Evolutionary conservation across 2,329 filamentous ascomycete species (phyloP).

Genomic region (Talaromyces funiculosus): DNA sequence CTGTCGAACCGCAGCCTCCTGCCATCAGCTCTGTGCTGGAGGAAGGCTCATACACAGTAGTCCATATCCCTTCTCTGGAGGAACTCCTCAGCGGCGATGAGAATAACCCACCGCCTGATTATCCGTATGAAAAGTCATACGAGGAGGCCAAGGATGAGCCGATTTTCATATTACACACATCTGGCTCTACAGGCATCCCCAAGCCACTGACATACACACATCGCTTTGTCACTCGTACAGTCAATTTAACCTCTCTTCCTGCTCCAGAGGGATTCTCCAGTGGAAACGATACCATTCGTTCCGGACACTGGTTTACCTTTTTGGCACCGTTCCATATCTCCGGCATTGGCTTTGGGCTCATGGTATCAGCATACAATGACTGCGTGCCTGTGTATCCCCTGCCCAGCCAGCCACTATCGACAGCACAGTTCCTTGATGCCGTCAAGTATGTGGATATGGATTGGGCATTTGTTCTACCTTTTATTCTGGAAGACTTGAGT

Average conservation of each 20-base stretch:
- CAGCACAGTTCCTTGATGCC: constrained; percentile 5
- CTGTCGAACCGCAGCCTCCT: constrained; percentile 2
- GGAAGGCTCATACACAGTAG: neutral
- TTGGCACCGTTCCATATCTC: constrained; percentile 11
- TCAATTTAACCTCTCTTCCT: neutral
- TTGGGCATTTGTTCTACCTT: constrained; percentile 10
- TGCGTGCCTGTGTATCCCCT: constrained; percentile 3
- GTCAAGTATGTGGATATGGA: constrained; percentile 7
- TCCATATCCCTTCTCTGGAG: neutral
- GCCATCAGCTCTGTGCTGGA: neutral
- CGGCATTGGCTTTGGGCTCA: constrained; percentile 8
- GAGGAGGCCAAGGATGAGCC: constrained; percentile 32
- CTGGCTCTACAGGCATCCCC: constrained; percentile 7
- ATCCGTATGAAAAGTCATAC: constrained; percentile 34
- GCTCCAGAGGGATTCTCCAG: constrained; percentile 4
- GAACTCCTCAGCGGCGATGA: neutral
- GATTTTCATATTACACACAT: constrained; percentile 14
- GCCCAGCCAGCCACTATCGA: constrained; percentile 2
- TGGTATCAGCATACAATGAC: constrained; percentile 10
- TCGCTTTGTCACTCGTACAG: constrained; percentile 5
- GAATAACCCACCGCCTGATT: constrained; percentile 15
- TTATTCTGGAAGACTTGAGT: constrained; percentile 8
- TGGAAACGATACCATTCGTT: constrained; percentile 4
- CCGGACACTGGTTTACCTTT: constrained; percentile 8
- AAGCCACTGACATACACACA: constrained; percentile 8